Base-by-base conservation (phyloP, 345 rosid genomes). In the Lagerstroemia speciosa region DNA sequence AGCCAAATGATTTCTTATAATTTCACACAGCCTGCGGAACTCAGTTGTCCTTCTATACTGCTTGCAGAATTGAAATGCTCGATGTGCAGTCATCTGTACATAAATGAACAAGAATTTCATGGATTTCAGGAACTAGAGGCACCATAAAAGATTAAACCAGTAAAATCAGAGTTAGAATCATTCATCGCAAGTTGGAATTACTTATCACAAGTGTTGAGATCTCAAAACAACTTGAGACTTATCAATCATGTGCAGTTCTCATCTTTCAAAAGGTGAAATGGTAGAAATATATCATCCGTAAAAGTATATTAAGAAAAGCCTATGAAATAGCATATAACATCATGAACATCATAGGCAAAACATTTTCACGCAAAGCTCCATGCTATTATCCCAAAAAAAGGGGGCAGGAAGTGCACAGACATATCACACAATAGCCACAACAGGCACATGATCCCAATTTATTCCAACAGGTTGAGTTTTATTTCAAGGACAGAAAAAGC, bases 31-130 rank as follows among this genome's bases (percentile, higher is more conserved):
- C 72, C 99, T 86, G 62, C 98, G 90, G 66, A 95, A 95, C 68
- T 92, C 99, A 3, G 99, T 95, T 65, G 97, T 88, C 40, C 99
- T 75, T 71, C 84, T 95, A 80, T 92, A 90, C 75, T 92, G 97
- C 84, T 90, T 95, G 80, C 99, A 92, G 82, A 95, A 95, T 78
- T 92, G 98, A 81, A 95, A 92, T 15, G 99, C 98, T 32, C 90
- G 86, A 60, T 92, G 97, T 20, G 99, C 97, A 69, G 99, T 90
- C 99, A 92, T 95, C 99, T 95, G 75, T 78, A 76, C 36, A 71
- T 20, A 76, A 65, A 73, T 30, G 71, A 38, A 46, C 6, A 40
- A 53, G 77, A 67, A n/a, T n/a, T n/a, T n/a, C n/a, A n/a, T n/a
- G 68, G 67, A 66, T 4, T 15, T 64, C n/a, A 71, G 6, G 40